These are phyloP conservation scores for Agrocybe chaxingu DNA, from an alignment of 768 basidiomycete genomes.

Conservation along the genomic window DNA sequence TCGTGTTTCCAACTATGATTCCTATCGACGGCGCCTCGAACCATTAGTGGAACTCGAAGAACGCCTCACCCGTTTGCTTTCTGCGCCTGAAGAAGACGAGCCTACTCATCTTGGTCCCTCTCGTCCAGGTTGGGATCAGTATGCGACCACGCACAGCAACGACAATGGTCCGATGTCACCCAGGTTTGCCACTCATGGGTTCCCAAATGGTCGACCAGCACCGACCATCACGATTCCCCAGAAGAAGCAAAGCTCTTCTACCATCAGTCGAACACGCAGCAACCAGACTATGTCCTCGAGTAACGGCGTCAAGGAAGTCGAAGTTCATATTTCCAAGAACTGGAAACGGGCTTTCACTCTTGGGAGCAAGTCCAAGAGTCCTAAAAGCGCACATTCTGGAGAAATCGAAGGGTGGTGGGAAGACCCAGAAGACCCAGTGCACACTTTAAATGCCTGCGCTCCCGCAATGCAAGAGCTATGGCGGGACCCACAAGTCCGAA, in stretches of 20 bases:
- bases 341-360: slow-evolving; percentile 71
- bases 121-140: slow-evolving; percentile 35
- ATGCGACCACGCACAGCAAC: slow-evolving; percentile 20
- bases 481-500: slow-evolving; percentile 66
- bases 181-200: slow-evolving; percentile 16
- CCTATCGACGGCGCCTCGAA: slow-evolving; percentile 58
- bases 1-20: slow-evolving; percentile 56
- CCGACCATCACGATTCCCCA: slow-evolving; percentile 48
- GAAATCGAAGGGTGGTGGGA: slow-evolving; percentile 84
- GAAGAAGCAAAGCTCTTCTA: slow-evolving; percentile 25
- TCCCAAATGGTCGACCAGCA: slow-evolving; percentile 42
- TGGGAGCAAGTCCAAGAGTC: slow-evolving; percentile 58
- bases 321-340: slow-evolving; percentile 57
- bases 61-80: slow-evolving; percentile 61
- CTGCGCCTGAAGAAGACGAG: slow-evolving; percentile 70
- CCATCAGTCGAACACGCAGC: slow-evolving; percentile 14
- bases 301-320: slow-evolving; percentile 42
- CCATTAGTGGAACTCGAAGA: slow-evolving; percentile 71
- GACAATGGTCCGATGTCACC: slow-evolving; percentile 20
- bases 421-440: slow-evolving; percentile 80
- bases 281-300: slow-evolving; percentile 26
- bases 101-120: slow-evolving; percentile 50
- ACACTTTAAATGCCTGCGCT: slow-evolving; percentile 60
- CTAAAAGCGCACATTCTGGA: slow-evolving; percentile 66
- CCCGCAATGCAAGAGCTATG: slow-evolving; percentile 72